Evolutionary conservation across 1,284 basidiomycete species (phyloP), one percentile per base, ranked within the genome.

Genomic region (Rhodotorula mucilaginosa): DNA sequence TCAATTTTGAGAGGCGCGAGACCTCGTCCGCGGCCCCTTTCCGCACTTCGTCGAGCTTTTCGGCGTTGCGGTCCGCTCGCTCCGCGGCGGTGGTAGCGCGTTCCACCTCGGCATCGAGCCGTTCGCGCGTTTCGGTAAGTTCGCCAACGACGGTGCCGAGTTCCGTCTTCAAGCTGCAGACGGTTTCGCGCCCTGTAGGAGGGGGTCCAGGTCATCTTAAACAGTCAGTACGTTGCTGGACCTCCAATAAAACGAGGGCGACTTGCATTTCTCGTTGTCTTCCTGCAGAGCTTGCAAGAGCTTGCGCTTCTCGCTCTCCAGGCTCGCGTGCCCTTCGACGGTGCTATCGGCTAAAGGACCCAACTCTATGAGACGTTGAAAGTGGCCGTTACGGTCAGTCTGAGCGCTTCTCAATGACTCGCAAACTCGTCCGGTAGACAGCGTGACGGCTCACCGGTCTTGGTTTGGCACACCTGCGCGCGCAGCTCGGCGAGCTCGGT

Each of bases 261-360:
- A 46, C 72, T 12, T 3, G 70, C 72, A 64, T 51, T 61, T 51
- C 1, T 31, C 4, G 13, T 67, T 29, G 52, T 70, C 49, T 8
- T 19, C 31, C 34, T 61, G 46, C 5, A 70, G 49, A 1, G 52
- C 44, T 8, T 52, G 34, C 2, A 73, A 49, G 23, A 67, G 49
- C 39, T 19, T n/a, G 48, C 69, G 3, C 62, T 62, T 73, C 18
- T 58, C 44, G 56, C 65, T 65, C 56, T 73, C 71, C 54, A 62
- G 26, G 29, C 63, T 54, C 52, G 67, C 71, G 44, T 67, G 58
- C 58, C 34, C 44, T 18, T 46, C 16, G n/a, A 64, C 52, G 26
- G 39, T 23, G 5, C n/a, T 18, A 2, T 54, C 56, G 58, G 48
- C 48, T 26, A 34, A 39, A 18, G 4, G 21, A 47, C 58, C 46